phyloP scores from a whole-genome alignment of 176 grass and related monocot species.

The Stipa capillata region DNA sequence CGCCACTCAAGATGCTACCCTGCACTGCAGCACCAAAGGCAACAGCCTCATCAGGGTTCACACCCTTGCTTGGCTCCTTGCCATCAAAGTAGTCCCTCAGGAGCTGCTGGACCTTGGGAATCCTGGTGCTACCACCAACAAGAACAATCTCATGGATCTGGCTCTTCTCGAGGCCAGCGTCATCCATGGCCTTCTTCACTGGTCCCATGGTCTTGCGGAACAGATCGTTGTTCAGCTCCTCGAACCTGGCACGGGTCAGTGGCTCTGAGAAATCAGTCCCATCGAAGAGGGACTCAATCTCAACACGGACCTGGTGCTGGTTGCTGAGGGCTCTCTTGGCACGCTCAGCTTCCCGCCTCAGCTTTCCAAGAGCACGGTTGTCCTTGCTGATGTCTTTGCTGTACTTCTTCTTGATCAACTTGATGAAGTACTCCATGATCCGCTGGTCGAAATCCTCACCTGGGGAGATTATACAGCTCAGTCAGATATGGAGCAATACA shows the following conservation, averaged over 20 bases:
- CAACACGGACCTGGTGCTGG: slow-evolving; percentile 57
- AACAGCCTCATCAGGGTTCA: slow-evolving; percentile 57
- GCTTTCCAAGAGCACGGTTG: slow-evolving; percentile 51
- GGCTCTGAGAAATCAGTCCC: slow-evolving; percentile 56
- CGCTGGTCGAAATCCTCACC: slow-evolving; percentile 67
- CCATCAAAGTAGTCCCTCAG: slow-evolving; percentile 52
- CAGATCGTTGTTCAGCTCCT: slow-evolving; percentile 54
- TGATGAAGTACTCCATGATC: slow-evolving; percentile 67
- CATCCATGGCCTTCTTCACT: slow-evolving; percentile 58
- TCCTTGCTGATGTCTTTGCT: slow-evolving; percentile 58
- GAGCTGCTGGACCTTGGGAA: slow-evolving; percentile 60
- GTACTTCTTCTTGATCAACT: slow-evolving; percentile 65
- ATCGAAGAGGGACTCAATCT: slow-evolving; percentile 59
- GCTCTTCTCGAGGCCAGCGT: slow-evolving; percentile 48
- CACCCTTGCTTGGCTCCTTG: slow-evolving; percentile 51
- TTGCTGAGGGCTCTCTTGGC: slow-evolving; percentile 57
- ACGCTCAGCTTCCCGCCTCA: slow-evolving; percentile 54
- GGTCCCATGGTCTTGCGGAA: slow-evolving; percentile 58
- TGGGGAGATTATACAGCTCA: neutral
- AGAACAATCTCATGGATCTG: slow-evolving; percentile 69
- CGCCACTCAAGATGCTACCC: slow-evolving; percentile 60
- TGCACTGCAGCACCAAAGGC: slow-evolving; percentile 49
- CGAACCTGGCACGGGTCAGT: slow-evolving; percentile 47
- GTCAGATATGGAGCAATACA: neutral
- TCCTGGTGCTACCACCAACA: slow-evolving; percentile 57